Conservation (phyloP, 2,329 filamentous ascomycete species). For the Exophiala calicioides region DNA sequence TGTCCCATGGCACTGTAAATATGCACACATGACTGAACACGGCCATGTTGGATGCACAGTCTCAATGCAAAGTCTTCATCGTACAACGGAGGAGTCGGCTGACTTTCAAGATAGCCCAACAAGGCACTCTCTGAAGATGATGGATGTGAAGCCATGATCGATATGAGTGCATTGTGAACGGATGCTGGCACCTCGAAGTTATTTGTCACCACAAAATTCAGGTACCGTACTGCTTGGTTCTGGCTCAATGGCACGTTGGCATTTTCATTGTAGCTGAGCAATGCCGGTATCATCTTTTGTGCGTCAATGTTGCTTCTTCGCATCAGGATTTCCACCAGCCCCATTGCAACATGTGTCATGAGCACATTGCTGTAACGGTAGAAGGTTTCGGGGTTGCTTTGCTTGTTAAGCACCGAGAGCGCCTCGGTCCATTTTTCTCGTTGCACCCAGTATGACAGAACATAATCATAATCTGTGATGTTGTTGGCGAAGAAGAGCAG, state of each 20-base stretch:
- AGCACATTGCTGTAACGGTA: constrained; percentile 97
- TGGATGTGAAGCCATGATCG: constrained; percentile 86
- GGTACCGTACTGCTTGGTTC: constrained; percentile 91
- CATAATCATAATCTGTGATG: constrained; percentile 89
- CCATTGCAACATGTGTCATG: constrained; percentile 81
- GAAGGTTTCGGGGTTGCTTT: constrained; percentile 89
- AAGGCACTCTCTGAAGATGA: constrained; percentile 82
- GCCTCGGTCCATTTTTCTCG: constrained; percentile 89
- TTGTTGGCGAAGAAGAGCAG: constrained; percentile 86
- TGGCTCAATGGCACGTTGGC: constrained; percentile 66
- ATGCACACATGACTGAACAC: constrained; percentile 91
- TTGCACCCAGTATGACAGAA: constrained; percentile 96
- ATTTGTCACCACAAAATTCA: constrained; percentile 86
- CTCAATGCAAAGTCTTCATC: constrained; percentile 95
- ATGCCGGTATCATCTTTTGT: constrained; percentile 84
- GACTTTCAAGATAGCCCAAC: constrained; percentile 84
- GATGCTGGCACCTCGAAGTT: constrained; percentile 78
- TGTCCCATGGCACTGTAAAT: constrained; percentile 97
- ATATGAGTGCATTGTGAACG: constrained; percentile 95
- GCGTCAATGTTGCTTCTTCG: constrained; percentile 82
- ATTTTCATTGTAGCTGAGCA: constrained; percentile 85
- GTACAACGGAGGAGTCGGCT: constrained; percentile 82
- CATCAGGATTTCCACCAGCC: constrained; percentile 94
- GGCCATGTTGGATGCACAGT: constrained; percentile 89
- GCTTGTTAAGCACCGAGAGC: constrained; percentile 83